Evolutionary conservation across 805 yeast genomes (phyloP), one percentile per base, ranked within the genome.

Genomic region (Pichia pseudocactophila): DNA sequence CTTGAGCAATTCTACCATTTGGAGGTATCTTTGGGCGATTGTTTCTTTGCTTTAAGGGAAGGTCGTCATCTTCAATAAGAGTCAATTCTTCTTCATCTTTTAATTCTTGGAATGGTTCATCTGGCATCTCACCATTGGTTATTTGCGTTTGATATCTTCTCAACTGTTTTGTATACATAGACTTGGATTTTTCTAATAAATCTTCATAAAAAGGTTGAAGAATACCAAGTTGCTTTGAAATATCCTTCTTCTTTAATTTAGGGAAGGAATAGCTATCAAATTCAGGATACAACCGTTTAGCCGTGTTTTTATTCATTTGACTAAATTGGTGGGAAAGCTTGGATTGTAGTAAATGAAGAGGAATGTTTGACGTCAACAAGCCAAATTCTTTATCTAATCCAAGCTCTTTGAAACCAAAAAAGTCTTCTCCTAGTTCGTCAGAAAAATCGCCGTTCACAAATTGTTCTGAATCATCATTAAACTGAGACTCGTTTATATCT

Each of bases 361-460:
- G 98, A 22, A 92, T 87, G 0, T 95, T 76, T 3, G 89, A 74
- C 25, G 89, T 82, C 39, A 88, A 63, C 57, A 90, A 67, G 10
- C 90, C 89, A 59, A 87, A 82, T 60, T 92, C 99, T 54, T 82
- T 85, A 55, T 90, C 97, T 41, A 92, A 66, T 0, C 98, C 98
- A 37, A 92, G 68, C 50, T 90, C 97, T 57, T 76, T 83, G 69
- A 92, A 94, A 0, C 99, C 99, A 65, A 94, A 94, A 71, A 89
- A 92, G 64, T 92, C 99, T 54, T 90, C 98, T 7, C 97, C 98
- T 31, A 92, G 66, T 47, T 89, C 96, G 53, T 76, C 82, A 1
- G 96, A 82, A 59, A 92, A 92, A 55, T 89, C 97, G 44, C 99
- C 99, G 26, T 92, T 83, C 50, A 90, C 64, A 58, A 89, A 92